phyloP scores from a whole-genome alignment of 306 rosid genomes.

The Psophocarpus tetragonolobus region DNA sequence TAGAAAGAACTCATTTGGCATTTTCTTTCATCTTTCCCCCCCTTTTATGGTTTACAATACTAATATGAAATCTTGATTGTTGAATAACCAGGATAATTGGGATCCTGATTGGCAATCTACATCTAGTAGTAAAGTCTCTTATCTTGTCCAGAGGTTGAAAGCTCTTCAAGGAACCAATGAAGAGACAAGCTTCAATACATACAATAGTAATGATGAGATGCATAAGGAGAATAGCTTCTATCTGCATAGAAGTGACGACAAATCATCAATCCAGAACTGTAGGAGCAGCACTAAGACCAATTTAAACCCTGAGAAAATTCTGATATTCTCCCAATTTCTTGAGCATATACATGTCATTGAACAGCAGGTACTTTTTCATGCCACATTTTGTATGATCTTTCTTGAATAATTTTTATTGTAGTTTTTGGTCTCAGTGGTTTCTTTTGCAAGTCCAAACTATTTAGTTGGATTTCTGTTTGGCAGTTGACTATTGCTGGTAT shows the following conservation, averaged over 20 bases:
- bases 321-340: conserved; percentile 95
- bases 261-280: conserved; percentile 32
- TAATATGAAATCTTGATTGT: conserved; percentile 27
- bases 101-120: conserved; percentile 99
- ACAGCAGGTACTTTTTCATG: conserved; percentile 68
- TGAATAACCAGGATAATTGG: conserved; percentile 82
- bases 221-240: conserved; percentile 36
- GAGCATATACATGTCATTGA: conserved; percentile 98
- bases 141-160: conserved; percentile 69
- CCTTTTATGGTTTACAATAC: background rate
- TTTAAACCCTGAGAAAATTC: conserved; percentile 63
- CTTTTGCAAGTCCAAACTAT: conserved; percentile 28
- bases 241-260: conserved; percentile 37
- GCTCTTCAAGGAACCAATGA: conserved; percentile 64
- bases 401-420: conserved; percentile 20
- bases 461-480: conserved; percentile 34
- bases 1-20: conserved; percentile 26
- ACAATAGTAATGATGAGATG: conserved; percentile 32
- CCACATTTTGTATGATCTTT: background rate
- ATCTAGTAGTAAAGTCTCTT: conserved; percentile 90
- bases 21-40: background rate
- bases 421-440: background rate
- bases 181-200: conserved; percentile 32
- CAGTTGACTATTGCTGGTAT: conserved; percentile 85
- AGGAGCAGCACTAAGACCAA: conserved; percentile 29